Conservation (phyloP, 306 rosid species). For the Rubus parviflorus region DNA sequence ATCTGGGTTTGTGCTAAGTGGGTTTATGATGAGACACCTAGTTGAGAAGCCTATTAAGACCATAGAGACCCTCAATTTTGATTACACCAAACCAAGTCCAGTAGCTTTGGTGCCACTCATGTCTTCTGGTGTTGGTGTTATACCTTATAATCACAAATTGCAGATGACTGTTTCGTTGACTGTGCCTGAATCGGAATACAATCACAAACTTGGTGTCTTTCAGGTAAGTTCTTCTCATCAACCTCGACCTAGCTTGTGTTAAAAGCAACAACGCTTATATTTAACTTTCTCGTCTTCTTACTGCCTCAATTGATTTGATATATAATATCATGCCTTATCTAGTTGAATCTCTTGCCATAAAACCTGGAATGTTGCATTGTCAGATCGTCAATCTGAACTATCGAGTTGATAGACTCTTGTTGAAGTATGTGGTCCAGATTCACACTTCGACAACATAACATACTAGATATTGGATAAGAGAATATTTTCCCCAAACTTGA, state of each 20-base stretch:
- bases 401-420: too few relatives aligned
- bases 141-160: slow-evolving; percentile 30
- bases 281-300: background rate
- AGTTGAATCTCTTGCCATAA: background rate
- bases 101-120: slow-evolving; percentile 28
- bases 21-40: slow-evolving; percentile 16
- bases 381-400: background rate
- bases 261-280: background rate
- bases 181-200: slow-evolving; percentile 29
- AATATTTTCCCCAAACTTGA: background rate
- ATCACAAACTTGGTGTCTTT: slow-evolving; percentile 26
- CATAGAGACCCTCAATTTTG: slow-evolving; percentile 24
- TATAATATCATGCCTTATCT: background rate
- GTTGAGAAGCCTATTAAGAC: slow-evolving; percentile 30
- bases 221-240: slow-evolving; percentile 22
- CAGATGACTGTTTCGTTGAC: slow-evolving; percentile 29
- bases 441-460: background rate
- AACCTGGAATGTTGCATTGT: background rate
- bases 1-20: slow-evolving; percentile 23
- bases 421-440: background rate
- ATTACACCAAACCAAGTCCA: slow-evolving; percentile 30
- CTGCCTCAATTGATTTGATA: background rate
- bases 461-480: background rate
- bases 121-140: slow-evolving; percentile 3
- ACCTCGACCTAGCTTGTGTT: background rate